These are phyloP conservation scores for Dioszegia hungarica DNA, from an alignment of 768 basidiomycete genomes.

Conservation along the genomic window DNA sequence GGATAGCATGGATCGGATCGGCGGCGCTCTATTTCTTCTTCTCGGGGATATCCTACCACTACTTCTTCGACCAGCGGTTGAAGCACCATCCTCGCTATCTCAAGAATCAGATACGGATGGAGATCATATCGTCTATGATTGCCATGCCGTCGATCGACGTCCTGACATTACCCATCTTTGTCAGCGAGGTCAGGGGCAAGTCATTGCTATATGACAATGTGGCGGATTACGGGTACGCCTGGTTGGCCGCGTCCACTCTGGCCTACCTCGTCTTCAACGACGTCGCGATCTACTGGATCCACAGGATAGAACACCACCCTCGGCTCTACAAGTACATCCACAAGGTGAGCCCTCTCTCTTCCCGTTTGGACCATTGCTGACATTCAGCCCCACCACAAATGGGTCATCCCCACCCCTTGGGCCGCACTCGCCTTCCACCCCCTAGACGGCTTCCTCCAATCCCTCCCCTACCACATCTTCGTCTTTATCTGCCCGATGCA, in stretches of 20 bases:
- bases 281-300: slow-evolving; percentile 94
- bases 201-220: slow-evolving; percentile 72
- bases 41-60: slow-evolving; percentile 73
- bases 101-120: slow-evolving; percentile 68
- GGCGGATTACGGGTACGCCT: slow-evolving; percentile 63
- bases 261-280: slow-evolving; percentile 80
- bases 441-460: slow-evolving; percentile 88
- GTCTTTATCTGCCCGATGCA: slow-evolving; percentile 86
- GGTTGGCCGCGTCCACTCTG: slow-evolving; percentile 24
- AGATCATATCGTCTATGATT: slow-evolving; percentile 68
- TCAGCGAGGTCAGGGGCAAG: slow-evolving; percentile 82
- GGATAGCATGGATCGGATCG: slow-evolving; percentile 74
- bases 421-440: slow-evolving; percentile 98
- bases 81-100: slow-evolving; percentile 93
- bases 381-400: slow-evolving; percentile 83
- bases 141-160: slow-evolving; percentile 78
- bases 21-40: slow-evolving; percentile 81
- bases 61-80: slow-evolving; percentile 88
- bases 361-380: background rate
- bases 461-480: slow-evolving; percentile 89
- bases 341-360: slow-evolving; percentile 52
- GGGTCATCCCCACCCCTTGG: slow-evolving; percentile 95
- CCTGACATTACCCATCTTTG: slow-evolving; percentile 89
- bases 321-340: slow-evolving; percentile 82
- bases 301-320: slow-evolving; percentile 81